Base-by-base conservation (phyloP, 2,329 filamentous ascomycete species). In the Monosporascus sp. region DNA sequence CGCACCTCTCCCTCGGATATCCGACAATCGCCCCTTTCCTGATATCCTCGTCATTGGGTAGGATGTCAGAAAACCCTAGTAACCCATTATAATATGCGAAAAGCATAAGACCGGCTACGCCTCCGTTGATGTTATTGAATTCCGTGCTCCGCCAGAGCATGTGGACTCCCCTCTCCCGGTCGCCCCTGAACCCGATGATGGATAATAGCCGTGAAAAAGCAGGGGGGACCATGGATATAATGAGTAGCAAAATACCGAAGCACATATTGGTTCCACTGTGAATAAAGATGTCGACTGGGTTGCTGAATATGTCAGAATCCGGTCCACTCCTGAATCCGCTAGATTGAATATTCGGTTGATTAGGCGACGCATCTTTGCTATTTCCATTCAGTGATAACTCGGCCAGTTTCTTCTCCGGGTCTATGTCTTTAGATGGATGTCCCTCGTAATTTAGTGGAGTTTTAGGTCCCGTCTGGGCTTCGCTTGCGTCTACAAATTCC, bases 201-300 rank as follows among this genome's bases (percentile, higher is more conserved):
- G 86, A 89, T 4, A 97, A 78, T 1, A 99, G 80, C 52, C 84
- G 88, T n/a, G 83, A 87, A 69, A 97, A 96, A 0, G 92, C 84
- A 0, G 94, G 94, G 0, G 94, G 95, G 1, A 97, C 85, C 74
- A 97, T 88, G 14, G 90, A 95, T n/a, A 97, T 85, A 51, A 97
- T 78, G 1, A 97, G 78, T 15, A 95, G 79, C 1, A 97, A 74
- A 34, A 95, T 80, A 3, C 94, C 94, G 63, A 92, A 97, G 69
- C 91, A 96, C 70, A 97, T 86, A 65, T 89, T 94, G 5, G 86
- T 83, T 9, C 91, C 93, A 0, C 90, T 92, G 68, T 96, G 90
- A 38, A 97, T 85, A 66, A 97, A 99, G 22, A 87, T 73, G 68
- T 97, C 93, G 18, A 93, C 82, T 0, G 89, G 84, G 54, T 92